A percentile compares a stretch with the other conserved stretches of the same genome.
Conservation (phyloP, 208 protist species). For the Leishmania turanica region DNA sequence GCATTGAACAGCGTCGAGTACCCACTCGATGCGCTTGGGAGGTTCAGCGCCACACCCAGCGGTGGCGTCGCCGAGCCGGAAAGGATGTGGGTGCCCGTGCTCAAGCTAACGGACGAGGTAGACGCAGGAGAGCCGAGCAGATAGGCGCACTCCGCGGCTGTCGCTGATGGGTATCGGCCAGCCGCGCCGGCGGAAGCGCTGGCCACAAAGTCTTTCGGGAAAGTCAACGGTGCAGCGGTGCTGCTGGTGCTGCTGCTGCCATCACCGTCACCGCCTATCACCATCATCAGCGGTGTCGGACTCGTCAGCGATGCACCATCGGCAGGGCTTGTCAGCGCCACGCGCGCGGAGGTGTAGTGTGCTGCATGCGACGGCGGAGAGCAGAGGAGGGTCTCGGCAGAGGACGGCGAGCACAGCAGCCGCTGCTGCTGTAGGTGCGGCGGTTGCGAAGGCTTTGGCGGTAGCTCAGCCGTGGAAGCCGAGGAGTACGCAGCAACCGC, state of each 20-base stretch:
- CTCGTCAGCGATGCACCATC: background rate
- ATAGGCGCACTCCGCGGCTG: background rate
- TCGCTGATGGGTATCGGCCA: background rate
- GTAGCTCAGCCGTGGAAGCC: background rate
- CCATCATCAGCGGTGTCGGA: slow-evolving; percentile 1
- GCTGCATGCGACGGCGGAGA: background rate
- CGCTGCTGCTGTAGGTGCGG: background rate
- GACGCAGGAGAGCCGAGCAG: background rate
- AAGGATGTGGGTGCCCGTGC: background rate
- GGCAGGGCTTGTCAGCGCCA: background rate
- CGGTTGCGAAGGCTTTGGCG: background rate
- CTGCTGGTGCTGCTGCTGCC: background rate
- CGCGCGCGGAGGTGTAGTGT: background rate
- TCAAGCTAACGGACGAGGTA: background rate
- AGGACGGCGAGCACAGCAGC: background rate
- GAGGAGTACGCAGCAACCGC: background rate
- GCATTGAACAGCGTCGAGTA: background rate
- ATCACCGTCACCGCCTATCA: background rate
- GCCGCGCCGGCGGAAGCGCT: background rate
- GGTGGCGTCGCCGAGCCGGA: background rate
- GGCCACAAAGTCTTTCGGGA: background rate
- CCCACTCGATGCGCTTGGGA: background rate
- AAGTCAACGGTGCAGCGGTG: background rate
- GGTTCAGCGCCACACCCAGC: background rate
- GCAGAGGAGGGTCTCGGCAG: background rate